Conservation (phyloP, 305 asterid genomes). For the Fraxinus latifolia region DNA sequence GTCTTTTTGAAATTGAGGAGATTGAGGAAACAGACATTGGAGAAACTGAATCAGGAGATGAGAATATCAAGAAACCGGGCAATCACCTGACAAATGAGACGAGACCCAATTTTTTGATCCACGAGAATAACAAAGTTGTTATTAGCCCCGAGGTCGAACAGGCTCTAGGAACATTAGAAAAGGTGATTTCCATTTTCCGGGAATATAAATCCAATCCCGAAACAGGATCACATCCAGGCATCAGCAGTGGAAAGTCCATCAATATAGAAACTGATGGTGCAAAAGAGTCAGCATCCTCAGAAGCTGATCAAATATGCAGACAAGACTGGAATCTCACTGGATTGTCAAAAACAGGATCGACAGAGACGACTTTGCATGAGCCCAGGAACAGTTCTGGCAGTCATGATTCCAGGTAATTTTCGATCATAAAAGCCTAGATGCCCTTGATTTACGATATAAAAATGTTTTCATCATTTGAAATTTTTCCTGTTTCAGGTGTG, state of each 20-base stretch:
- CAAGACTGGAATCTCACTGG: slow-evolving; percentile 17
- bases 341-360: slow-evolving; percentile 17
- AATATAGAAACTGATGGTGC: slow-evolving; percentile 20
- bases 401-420: slow-evolving; percentile 57
- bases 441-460: neutral
- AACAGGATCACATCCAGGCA: slow-evolving; percentile 3
- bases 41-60: slow-evolving; percentile 14
- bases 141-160: slow-evolving; percentile 55
- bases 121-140: slow-evolving; percentile 22
- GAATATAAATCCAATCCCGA: slow-evolving; percentile 28
- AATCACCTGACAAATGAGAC: slow-evolving; percentile 19
- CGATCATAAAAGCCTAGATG: neutral
- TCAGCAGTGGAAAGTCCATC: slow-evolving; percentile 2
- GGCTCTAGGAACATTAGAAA: slow-evolving; percentile 62
- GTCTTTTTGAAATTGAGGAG: slow-evolving; percentile 46
- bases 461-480: neutral
- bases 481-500: slow-evolving; percentile 34
- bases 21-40: slow-evolving; percentile 38
- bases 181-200: slow-evolving; percentile 51
- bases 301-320: slow-evolving; percentile 24
- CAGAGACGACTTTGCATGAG: slow-evolving; percentile 32
- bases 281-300: slow-evolving; percentile 24
- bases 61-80: neutral
- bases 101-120: neutral
- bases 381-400: slow-evolving; percentile 42